A percentile compares a stretch with the other conserved stretches of the same genome.
These are phyloP conservation scores for Penicillium maclennaniae DNA, from an alignment of 495 filamentous ascomycete species.

Conservation along the genomic window DNA sequence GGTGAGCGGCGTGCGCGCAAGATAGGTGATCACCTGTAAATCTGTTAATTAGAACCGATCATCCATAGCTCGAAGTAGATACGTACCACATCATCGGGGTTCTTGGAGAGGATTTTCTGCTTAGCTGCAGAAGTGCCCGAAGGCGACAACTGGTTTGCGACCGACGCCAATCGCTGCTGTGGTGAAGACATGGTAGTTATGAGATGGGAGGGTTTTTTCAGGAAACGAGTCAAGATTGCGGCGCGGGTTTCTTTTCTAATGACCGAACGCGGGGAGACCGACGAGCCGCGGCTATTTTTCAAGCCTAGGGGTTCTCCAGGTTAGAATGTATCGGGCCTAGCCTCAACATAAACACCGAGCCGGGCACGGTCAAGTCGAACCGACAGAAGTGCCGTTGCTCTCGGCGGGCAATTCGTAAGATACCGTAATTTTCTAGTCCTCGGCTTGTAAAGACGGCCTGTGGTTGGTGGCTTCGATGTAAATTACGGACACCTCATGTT, in stretches of 20 bases:
- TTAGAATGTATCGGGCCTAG: background rate
- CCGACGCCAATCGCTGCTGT: conserved; percentile 40
- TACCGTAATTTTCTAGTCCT: conserved; percentile 31
- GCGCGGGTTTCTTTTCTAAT: conserved; percentile 6
- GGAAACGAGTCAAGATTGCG: conserved; percentile 2
- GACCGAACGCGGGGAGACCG: conserved; percentile 12
- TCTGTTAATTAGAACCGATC: conserved; percentile 2
- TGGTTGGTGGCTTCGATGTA: background rate
- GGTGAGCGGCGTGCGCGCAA: conserved; percentile 72
- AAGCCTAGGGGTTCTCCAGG: conserved; percentile 2
- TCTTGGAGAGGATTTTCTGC: conserved; percentile 36
- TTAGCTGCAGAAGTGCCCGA: conserved; percentile 26
- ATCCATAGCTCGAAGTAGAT: background rate
- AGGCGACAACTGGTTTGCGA: conserved; percentile 38
- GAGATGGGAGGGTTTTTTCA: background rate
- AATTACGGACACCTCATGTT: background rate
- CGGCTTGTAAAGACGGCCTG: conserved; percentile 12
- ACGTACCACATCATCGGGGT: conserved; percentile 44
- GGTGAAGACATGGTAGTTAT: conserved; percentile 36
- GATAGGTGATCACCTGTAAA: conserved; percentile 74
- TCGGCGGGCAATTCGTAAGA: conserved; percentile 20
- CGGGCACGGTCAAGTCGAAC: conserved; percentile 4
- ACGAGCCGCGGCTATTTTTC: conserved; percentile 13
- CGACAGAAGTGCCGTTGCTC: conserved; percentile 27
- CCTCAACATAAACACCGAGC: background rate